Conservation (phyloP, 1,139 yeast species). For the Saccharomyces hybrid region DNA sequence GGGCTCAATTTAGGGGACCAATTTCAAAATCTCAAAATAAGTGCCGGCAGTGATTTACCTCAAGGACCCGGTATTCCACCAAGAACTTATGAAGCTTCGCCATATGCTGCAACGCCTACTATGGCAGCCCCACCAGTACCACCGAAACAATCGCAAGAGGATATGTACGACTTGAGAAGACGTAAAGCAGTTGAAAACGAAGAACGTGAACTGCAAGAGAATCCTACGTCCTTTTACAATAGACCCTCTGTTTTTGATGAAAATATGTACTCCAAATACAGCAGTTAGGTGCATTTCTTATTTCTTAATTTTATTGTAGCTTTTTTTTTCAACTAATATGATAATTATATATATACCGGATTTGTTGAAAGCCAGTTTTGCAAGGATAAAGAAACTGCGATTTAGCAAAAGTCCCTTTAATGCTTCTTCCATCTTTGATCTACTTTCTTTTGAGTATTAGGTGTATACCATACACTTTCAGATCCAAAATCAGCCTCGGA, state of each 20-base stretch:
- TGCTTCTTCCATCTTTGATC: not conserved
- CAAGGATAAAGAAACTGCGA: not conserved
- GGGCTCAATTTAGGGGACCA: not conserved
- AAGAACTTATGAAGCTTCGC: constrained; percentile 1
- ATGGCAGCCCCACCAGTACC: constrained; percentile 19
- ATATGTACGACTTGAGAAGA: constrained; percentile 4
- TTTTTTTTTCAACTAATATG: not conserved
- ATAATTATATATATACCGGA: not conserved
- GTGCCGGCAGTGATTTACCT: not conserved
- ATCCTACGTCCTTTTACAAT: constrained; percentile 35
- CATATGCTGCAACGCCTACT: not conserved
- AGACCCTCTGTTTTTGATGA: constrained; percentile 43
- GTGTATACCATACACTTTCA: constrained; percentile 32
- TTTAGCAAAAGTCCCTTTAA: not conserved
- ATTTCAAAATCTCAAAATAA: not conserved
- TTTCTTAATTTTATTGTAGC: not conserved
- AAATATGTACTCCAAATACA: constrained; percentile 37
- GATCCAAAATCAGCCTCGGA: constrained; percentile 53
- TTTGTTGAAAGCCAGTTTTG: not conserved
- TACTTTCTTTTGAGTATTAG: constrained; percentile 1
- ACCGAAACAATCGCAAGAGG: constrained; percentile 18
- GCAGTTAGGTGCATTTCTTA: constrained; percentile 10
- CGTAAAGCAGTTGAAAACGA: constrained; percentile 15
- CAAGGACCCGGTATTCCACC: constrained; percentile 3
- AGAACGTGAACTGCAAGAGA: constrained; percentile 21